Base-by-base conservation (phyloP, 1,284 basidiomycete species). In the Phaffia rhodozyma region DNA sequence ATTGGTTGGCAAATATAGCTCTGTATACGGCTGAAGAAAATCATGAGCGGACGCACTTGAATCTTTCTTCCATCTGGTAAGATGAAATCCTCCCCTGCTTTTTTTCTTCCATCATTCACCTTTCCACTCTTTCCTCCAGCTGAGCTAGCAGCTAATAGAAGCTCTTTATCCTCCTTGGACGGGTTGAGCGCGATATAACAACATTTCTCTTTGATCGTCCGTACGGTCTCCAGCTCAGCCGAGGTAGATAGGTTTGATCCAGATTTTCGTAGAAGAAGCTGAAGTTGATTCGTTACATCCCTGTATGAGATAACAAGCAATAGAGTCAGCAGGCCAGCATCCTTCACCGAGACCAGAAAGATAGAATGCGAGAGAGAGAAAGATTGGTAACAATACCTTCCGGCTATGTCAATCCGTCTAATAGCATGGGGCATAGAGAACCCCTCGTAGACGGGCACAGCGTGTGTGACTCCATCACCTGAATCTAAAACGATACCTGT, bases 371-470 rank as follows among this genome's bases (percentile, higher is more conserved):
- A 27, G 55, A 29, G 11, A 29, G 55, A 13, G 23, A 27, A 38
- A 21, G 3, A 25, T 25, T 7, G n/a, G n/a, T n/a, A 34, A 47
- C 30, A 48, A 29, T 75, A 91, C 86, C 92, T 81, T 70, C 96
- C 96, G 27, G 96, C 96, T 6, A 99, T 84, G 74, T 99, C 96
- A 63, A 97, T 87, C 71, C 96, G 80, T 61, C 92, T 85, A 69
- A 98, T 94, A 48, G 96, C 94, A 73, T 98, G 91, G 48, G 94
- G 93, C 90, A 98, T 97, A 11, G 91, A 93, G 78, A 98, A 98
- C 0, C 96, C 96, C 75, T 99, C 96, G 72, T 96, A 99, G 13
- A 99, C 96, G 3, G 96, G 96, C 3, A 99, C 96, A 3, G 96
- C 91, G 70, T 99, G 96, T 25, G 96, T 97, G 1, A 99, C 96